phyloP scores from a whole-genome alignment of 1,284 basidiomycete species.

The Hemileia vastatrix region DNA sequence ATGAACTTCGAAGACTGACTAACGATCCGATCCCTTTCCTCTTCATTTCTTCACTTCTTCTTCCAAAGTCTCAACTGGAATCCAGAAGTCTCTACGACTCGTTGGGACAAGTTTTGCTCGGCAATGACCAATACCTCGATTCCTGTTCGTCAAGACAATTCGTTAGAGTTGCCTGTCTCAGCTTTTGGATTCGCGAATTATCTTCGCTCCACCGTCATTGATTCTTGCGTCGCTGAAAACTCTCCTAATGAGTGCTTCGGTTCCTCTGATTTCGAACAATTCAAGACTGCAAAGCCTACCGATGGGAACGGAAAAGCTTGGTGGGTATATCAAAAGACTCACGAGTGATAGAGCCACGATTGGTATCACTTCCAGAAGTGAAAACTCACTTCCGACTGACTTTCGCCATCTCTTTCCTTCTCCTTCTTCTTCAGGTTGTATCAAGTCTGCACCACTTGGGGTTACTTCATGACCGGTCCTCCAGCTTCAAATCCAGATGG shows the following conservation, averaged over 20 bases:
- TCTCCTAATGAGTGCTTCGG: constrained; percentile 24
- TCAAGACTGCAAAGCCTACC: no score
- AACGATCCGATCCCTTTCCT: no score
- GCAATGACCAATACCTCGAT: neutral
- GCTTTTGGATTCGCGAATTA: neutral
- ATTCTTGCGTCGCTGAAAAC: neutral
- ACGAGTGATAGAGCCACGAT: no score
- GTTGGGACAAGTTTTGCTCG: constrained; percentile 15
- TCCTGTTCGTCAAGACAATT: neutral
- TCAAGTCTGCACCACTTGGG: constrained; percentile 37
- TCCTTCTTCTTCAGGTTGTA: neutral
- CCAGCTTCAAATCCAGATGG: constrained; percentile 25
- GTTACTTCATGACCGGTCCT: constrained; percentile 37
- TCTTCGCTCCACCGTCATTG: neutral
- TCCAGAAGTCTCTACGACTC: constrained; percentile 24
- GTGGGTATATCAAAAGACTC: neutral
- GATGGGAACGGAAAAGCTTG: no score
- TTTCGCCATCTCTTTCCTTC: neutral
- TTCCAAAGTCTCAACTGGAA: constrained; percentile 34
- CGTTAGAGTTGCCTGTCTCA: neutral
- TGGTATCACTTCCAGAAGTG: no score
- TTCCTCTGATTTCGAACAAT: neutral
- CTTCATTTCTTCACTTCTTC: no score
- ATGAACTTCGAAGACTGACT: no score
- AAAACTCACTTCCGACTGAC: no score